Percentiles rank a stretch among this genome's conserved stretches.
Conservation (phyloP, 2,329 filamentous ascomycete species). For the Botrytis fabae region DNA sequence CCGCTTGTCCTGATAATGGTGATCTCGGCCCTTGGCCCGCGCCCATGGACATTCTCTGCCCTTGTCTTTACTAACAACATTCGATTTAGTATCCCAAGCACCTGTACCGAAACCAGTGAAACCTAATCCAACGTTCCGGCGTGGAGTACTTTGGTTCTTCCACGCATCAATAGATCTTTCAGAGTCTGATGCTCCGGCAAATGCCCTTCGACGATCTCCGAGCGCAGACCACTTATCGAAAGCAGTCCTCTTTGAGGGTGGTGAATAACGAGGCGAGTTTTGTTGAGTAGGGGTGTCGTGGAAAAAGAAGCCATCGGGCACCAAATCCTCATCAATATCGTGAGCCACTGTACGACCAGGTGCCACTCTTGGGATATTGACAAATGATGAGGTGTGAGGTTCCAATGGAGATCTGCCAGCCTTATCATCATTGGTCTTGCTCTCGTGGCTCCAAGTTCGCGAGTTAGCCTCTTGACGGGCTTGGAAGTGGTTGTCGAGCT, state of each 20-base stretch:
- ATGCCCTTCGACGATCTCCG: conserved; percentile 77
- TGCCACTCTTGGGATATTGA: conserved; percentile 48
- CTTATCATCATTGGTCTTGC: conserved; percentile 49
- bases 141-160: conserved; percentile 42
- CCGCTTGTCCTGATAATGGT: conserved; percentile 45
- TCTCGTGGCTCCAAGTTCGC: conserved; percentile 72
- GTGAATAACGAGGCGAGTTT: conserved; percentile 55
- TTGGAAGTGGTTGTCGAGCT: conserved; percentile 61
- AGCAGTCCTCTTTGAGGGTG: conserved; percentile 60
- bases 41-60: conserved; percentile 52
- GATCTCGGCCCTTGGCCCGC: conserved; percentile 50
- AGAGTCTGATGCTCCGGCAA: conserved; percentile 52
- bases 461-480: conserved; percentile 63
- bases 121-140: conserved; percentile 49
- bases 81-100: conserved; percentile 40
- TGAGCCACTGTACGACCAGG: conserved; percentile 44
- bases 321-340: conserved; percentile 63
- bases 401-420: conserved; percentile 54
- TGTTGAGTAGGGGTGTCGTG: conserved; percentile 55
- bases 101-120: conserved; percentile 49
- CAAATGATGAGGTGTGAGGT: conserved; percentile 52
- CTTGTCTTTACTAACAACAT: conserved; percentile 42
- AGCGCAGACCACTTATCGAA: conserved; percentile 89
- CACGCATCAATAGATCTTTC: conserved; percentile 51
- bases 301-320: conserved; percentile 71